These are phyloP conservation scores for Pichia sp. DNA, from an alignment of 1,139 yeast genomes.

Conservation along the genomic window DNA sequence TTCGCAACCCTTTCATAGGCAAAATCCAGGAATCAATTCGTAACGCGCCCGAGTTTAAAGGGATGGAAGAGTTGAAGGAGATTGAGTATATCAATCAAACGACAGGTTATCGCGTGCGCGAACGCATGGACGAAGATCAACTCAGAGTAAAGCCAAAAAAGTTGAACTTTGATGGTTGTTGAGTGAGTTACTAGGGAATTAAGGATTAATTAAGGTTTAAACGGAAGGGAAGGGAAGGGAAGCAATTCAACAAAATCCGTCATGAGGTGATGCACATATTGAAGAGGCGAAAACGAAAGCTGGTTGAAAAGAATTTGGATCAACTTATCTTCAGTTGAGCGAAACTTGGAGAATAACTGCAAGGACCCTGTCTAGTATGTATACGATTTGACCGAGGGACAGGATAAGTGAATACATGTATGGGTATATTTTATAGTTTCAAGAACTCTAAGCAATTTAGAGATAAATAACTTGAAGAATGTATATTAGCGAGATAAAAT, in stretches of 20 bases:
- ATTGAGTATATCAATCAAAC: constrained; percentile 21
- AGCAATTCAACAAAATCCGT: not conserved
- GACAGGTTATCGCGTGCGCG: constrained; percentile 16
- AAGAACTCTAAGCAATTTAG: too few relatives aligned
- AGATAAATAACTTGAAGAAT: too few relatives aligned
- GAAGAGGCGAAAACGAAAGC: not conserved
- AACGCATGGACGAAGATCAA: constrained; percentile 20
- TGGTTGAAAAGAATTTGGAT: too few relatives aligned
- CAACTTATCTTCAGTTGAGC: too few relatives aligned
- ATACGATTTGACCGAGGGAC: too few relatives aligned
- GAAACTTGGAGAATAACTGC: too few relatives aligned
- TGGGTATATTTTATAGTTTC: too few relatives aligned
- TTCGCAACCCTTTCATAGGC: constrained; percentile 19
- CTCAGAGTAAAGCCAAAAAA: constrained; percentile 19
- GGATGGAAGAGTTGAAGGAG: constrained; percentile 2
- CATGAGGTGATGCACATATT: not conserved
- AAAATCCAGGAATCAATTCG: constrained; percentile 11
- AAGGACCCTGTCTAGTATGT: too few relatives aligned
- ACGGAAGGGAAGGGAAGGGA: not conserved
- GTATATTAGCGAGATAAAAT: too few relatives aligned
- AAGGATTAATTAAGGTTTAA: too few relatives aligned
- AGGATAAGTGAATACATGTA: too few relatives aligned
- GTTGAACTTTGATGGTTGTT: constrained; percentile 11
- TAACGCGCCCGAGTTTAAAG: not conserved
- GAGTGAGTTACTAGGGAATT: too few relatives aligned